Conservation (phyloP, 2,329 filamentous ascomycete species). For the Hypoxylon sp. region DNA sequence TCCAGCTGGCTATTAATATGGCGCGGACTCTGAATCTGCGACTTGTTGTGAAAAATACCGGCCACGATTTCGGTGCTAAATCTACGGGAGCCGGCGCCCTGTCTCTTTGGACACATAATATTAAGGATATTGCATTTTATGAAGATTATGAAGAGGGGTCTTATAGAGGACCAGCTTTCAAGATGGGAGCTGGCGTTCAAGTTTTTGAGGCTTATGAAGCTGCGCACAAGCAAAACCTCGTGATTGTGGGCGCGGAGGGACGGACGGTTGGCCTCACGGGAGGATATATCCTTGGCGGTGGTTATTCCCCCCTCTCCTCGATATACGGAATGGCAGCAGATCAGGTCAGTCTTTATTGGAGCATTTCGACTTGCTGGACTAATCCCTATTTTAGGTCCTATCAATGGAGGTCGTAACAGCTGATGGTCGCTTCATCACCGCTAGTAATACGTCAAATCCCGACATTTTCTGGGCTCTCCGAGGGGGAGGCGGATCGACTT, state of each 20-base stretch:
- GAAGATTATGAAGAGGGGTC: conserved; percentile 43
- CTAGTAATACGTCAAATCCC: conserved; percentile 56
- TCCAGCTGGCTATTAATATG: conserved; percentile 47
- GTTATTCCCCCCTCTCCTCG: conserved; percentile 64
- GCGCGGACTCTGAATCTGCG: conserved; percentile 46
- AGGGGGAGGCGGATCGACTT: conserved; percentile 60
- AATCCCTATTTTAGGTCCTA: conserved; percentile 51
- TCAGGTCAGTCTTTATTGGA: conserved; percentile 48
- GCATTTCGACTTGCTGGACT: not conserved
- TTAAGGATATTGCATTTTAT: conserved; percentile 47
- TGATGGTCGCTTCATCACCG: conserved; percentile 59
- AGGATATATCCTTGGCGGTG: conserved; percentile 62
- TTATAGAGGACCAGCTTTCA: conserved; percentile 47
- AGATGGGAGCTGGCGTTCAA: conserved; percentile 48
- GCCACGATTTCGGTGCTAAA: conserved; percentile 47
- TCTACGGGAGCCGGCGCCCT: conserved; percentile 46
- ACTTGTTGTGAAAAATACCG: conserved; percentile 48
- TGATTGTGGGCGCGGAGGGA: conserved; percentile 44
- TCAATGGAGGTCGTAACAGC: conserved; percentile 62
- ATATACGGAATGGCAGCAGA: conserved; percentile 64
- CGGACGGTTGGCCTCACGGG: conserved; percentile 64
- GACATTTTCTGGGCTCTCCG: conserved; percentile 66
- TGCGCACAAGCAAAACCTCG: conserved; percentile 42
- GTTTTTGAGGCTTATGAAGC: conserved; percentile 46
- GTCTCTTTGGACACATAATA: conserved; percentile 48